Evolutionary conservation across 495 filamentous ascomycete genomes (phyloP).

Genomic region (Trypethelium eluteriae): DNA sequence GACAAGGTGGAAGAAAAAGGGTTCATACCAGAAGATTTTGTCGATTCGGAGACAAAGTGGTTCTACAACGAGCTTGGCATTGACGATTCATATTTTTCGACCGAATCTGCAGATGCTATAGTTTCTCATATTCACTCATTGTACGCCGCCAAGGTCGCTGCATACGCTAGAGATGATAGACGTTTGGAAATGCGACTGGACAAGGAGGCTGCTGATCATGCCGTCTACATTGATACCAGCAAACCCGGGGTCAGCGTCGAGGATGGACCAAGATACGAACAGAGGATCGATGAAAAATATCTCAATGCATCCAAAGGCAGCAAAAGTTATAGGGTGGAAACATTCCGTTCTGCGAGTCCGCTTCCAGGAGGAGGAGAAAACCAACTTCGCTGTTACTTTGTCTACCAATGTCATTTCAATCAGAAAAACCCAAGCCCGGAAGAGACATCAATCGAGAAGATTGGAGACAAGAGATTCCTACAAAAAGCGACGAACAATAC

Average conservation of each 20-base stretch:
- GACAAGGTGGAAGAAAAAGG: conserved; percentile 65
- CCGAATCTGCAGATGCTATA: conserved; percentile 78
- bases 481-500: conserved; percentile 95
- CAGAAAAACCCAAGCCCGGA: conserved; percentile 59
- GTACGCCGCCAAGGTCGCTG: conserved; percentile 94
- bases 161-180: conserved; percentile 88
- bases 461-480: conserved; percentile 88
- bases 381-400: conserved; percentile 93
- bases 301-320: conserved; percentile 60
- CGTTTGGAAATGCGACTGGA: conserved; percentile 87
- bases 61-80: conserved; percentile 97
- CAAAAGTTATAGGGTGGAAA: conserved; percentile 84
- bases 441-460: conserved; percentile 83
- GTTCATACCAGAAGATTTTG: conserved; percentile 78
- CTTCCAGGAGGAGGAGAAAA: conserved; percentile 68
- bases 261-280: conserved; percentile 80
- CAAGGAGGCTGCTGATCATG: conserved; percentile 90
- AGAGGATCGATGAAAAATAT: conserved; percentile 91
- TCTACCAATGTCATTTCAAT: conserved; percentile 89
- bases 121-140: conserved; percentile 94
- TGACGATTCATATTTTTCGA: conserved; percentile 98
- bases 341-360: conserved; percentile 72
- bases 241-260: conserved; percentile 69
- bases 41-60: conserved; percentile 81
- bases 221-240: conserved; percentile 97